Evolutionary conservation across 805 yeast genomes (phyloP).

Genomic region (Candida fluviatilis): DNA sequence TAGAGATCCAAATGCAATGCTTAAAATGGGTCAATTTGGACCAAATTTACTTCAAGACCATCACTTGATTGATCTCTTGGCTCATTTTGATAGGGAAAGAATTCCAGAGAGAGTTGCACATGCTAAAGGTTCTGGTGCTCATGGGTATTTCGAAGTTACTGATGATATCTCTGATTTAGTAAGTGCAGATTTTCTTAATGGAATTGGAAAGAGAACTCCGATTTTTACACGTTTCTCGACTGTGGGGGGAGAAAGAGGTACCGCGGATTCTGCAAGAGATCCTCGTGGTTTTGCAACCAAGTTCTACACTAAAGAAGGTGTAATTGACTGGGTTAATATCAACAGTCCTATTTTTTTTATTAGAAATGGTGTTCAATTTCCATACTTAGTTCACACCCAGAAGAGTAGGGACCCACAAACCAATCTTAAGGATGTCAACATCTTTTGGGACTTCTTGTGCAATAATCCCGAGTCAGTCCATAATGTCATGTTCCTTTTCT

Average conservation of each 20-base stretch:
- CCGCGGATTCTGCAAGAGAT: constrained; percentile 64
- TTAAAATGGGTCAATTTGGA: constrained; percentile 25
- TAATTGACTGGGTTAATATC: constrained; percentile 69
- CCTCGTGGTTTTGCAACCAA: constrained; percentile 69
- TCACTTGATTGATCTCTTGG: constrained; percentile 51
- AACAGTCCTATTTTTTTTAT: constrained; percentile 67
- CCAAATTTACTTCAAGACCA: constrained; percentile 57
- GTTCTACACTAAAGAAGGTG: constrained; percentile 65
- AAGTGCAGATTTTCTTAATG: constrained; percentile 38
- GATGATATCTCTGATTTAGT: constrained; percentile 43
- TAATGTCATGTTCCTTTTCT: constrained; percentile 54
- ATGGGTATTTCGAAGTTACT: constrained; percentile 55
- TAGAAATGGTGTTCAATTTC: constrained; percentile 62
- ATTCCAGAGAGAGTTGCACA: constrained; percentile 67
- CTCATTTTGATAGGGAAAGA: constrained; percentile 62
- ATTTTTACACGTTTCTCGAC: constrained; percentile 53
- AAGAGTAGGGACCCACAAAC: constrained; percentile 69
- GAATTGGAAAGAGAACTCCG: constrained; percentile 39
- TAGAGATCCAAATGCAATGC: constrained; percentile 1
- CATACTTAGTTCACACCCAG: constrained; percentile 64
- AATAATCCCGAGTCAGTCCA: constrained; percentile 55
- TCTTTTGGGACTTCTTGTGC: constrained; percentile 55
- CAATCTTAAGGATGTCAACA: constrained; percentile 38
- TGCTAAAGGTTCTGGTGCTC: constrained; percentile 65
- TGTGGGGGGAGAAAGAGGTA: constrained; percentile 67